These are phyloP conservation scores for Vaccinium vitisidaea DNA, from an alignment of 148 eudicot species.

Conservation along the genomic window DNA sequence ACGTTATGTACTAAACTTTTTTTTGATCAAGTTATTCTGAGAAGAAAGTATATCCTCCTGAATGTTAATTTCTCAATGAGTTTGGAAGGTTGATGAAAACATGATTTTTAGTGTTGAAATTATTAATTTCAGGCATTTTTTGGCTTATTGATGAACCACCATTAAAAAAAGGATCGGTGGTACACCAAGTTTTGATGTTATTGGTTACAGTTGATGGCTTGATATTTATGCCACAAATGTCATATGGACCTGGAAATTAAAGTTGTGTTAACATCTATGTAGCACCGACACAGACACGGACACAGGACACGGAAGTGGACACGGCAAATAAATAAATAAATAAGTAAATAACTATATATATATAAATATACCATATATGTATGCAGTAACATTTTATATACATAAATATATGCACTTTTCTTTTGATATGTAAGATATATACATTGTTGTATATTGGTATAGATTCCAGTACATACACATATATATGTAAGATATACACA, in stretches of 20 bases:
- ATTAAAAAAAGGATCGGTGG: background rate
- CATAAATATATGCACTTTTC: too few species aligned
- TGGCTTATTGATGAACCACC: background rate
- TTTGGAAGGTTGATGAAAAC: background rate
- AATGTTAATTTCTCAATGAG: background rate
- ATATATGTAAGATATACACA: too few species aligned
- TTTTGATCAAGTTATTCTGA: background rate
- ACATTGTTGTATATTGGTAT: too few species aligned
- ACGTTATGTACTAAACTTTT: background rate
- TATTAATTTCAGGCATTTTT: background rate
- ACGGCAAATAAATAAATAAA: too few species aligned
- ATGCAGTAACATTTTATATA: too few species aligned
- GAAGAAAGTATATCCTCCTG: background rate
- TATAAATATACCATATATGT: too few species aligned
- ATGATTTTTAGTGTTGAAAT: background rate
- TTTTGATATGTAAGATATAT: too few species aligned
- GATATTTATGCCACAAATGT: background rate
- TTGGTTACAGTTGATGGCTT: background rate
- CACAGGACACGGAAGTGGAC: too few species aligned
- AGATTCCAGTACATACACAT: too few species aligned
- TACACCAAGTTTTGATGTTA: background rate
- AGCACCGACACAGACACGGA: too few species aligned
- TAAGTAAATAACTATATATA: too few species aligned
- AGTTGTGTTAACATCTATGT: background rate
- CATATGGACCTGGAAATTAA: background rate